Evolutionary conservation across 2,329 filamentous ascomycete genomes (phyloP), one percentile per base, ranked within the genome.

Genomic region (Onygenales sp.): DNA sequence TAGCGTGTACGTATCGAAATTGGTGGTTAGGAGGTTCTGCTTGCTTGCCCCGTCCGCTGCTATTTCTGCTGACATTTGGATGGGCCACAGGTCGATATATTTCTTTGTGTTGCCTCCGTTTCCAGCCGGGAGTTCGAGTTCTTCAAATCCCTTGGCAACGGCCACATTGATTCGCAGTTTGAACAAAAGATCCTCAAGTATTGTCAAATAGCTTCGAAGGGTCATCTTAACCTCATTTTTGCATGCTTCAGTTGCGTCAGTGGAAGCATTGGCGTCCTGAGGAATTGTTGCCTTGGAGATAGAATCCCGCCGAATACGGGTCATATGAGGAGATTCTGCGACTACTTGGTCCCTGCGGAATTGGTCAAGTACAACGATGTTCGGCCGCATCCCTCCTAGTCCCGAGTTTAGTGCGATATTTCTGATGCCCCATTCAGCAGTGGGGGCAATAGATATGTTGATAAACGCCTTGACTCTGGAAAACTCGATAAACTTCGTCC

Each of bases 1-100:
- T n/a, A 94, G 75, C 0, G 89, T 82, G 78, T 90, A 94, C 0
- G 89, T 95, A 66, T 95, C 89, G 66, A 95, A 94, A 60, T 95
- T 95, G 0, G 87, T 93, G 0, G 89, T 94, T 52, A 92, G 69
- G 5, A 93, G 77, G 61, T 82, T 83, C 57, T 78, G 73, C 55
- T 78, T 79, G 58, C 78, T 83, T 63, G 82, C 80, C 1, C 78
- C 78, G 58, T 85, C 83, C 1, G 85, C 76, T 0, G 82, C 80
- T 36, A 93, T 80, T 61, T 92, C 87, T 1, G 89, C 89, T 5
- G 89, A 92, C 88, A 95, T 95, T 60, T 95, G 90, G 51, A 95
- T 93, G 0, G 89, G 89, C 89, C 89, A 95, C 4, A 95, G 72
- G 63, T 95, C 89, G 57, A 95, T 88, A 63, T 85, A 92, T 62